Base-by-base conservation (phyloP, 768 basidiomycete genomes). In the Auricularia heimuer region DNA sequence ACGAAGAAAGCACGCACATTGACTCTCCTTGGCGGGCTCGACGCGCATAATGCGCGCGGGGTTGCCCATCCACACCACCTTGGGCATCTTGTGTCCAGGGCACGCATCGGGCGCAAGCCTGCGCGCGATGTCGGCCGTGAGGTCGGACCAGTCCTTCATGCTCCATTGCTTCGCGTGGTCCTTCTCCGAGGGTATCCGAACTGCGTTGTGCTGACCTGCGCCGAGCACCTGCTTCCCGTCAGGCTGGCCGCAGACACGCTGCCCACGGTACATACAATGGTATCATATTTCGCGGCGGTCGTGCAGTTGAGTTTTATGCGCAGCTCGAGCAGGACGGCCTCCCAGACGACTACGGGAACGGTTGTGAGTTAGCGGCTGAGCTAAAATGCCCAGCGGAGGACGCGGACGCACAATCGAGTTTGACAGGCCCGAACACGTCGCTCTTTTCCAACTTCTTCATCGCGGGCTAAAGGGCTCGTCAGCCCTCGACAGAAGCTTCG, bases 61-160 rank as follows among this genome's bases (percentile, higher is more conserved):
- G 34, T 60, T 60, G 56, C 56, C 56, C 56, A 60, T 60, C 56
- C 56, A 60, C 6, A 60, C 34, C 24, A 60, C 56, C 24, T 34
- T 60, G 24, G 56, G 56, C 56, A 34, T 34, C 56, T 60, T 60
- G 6, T 60, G 56, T 21, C 56, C 56, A 10, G 56, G 56, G 29
- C 56, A 60, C 29, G 56, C 56, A 6, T 29, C 56, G 14, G 56
- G 56, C 8, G 16, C 34, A 7, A 60, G 29, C 8, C 56, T 6
- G 34, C 34, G 56, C 34, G 56, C 56, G 24, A 60, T 12, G 29
- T 7, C 29, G 16, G 21, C 56, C 56, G 24, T 60, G 4, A 60
- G 34, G 24, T 6, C 34, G 4, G 24, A 29, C 56, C 56, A 60
- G 29, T 60, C 56, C 16, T 33, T 14, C 56, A 60, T 60, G 29